A percentile compares a stretch with the other conserved stretches of the same genome.
phyloP scores from a whole-genome alignment of 805 yeast species.

The Wickerhamiella sorbophila region DNA sequence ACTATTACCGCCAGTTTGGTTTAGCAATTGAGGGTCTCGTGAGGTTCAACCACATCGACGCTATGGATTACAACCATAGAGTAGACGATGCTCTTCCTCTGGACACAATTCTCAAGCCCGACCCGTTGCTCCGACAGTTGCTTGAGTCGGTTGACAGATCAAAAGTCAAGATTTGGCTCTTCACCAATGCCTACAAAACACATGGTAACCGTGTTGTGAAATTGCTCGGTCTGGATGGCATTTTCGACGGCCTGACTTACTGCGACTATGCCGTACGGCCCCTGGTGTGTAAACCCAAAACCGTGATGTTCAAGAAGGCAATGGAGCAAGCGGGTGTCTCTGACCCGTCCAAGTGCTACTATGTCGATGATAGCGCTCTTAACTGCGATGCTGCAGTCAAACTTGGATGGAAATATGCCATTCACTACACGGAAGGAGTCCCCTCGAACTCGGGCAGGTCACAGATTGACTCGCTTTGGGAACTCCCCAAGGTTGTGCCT shows the following conservation, averaged over 20 bases:
- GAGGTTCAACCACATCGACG: conserved; percentile 53
- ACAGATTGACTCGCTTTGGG: conserved; percentile 44
- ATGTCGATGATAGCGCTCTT: conserved; percentile 74
- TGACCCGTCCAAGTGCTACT: conserved; percentile 37
- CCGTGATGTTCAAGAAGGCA: conserved; percentile 41
- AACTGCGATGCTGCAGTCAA: conserved; percentile 62
- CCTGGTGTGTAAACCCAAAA: conserved; percentile 83
- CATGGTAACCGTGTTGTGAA: conserved; percentile 75
- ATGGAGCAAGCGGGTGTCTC: conserved; percentile 47
- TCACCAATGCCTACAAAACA: conserved; percentile 85
- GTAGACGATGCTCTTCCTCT: conserved; percentile 91
- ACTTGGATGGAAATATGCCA: conserved; percentile 56
- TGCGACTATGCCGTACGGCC: conserved; percentile 63
- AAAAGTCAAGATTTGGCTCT: conserved; percentile 70
- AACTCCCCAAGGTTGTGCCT: conserved; percentile 37
- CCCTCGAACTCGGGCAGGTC: conserved; percentile 28
- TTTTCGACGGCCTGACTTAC: conserved; percentile 85
- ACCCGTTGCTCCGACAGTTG: conserved; percentile 23
- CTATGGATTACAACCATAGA: conserved; percentile 69
- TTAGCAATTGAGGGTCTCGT: conserved; percentile 84
- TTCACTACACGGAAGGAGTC: conserved; percentile 63
- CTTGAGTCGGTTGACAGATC: conserved; percentile 28
- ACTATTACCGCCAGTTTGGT: conserved; percentile 78
- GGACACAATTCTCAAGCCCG: conserved; percentile 57
- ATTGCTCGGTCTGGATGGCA: conserved; percentile 75